phyloP scores from a whole-genome alignment of 164 flowering plant genomes.

The Aristolochia californica region DNA sequence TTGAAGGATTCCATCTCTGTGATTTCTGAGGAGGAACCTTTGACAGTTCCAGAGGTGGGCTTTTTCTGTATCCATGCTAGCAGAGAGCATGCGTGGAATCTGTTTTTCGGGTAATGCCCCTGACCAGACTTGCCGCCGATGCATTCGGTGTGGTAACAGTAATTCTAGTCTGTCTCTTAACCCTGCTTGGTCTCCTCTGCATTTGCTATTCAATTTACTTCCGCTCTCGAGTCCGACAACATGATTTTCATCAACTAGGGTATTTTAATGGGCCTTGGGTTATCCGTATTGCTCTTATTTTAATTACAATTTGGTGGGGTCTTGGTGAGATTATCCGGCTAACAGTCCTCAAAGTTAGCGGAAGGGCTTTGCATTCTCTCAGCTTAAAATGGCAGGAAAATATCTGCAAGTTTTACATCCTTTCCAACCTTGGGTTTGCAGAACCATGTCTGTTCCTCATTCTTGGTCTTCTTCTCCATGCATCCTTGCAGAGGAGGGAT shows the following conservation, averaged over 20 bases:
- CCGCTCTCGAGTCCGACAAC: constrained; percentile 44
- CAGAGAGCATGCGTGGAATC: constrained; percentile 98
- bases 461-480: constrained; percentile 66
- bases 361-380: constrained; percentile 36
- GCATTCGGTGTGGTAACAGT: constrained; percentile 97
- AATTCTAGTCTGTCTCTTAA: constrained; percentile 57
- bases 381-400: constrained; percentile 65
- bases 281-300: constrained; percentile 49
- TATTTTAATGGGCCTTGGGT: constrained; percentile 94
- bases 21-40: constrained; percentile 20
- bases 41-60: constrained; percentile 13
- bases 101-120: constrained; percentile 95
- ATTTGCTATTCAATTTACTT: constrained; percentile 61
- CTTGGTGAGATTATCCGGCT: constrained; percentile 68
- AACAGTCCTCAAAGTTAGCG: constrained; percentile 43
- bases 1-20: constrained; percentile 11
- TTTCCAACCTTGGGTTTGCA: constrained; percentile 88
- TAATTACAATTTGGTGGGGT: constrained; percentile 81
- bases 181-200: constrained; percentile 65
- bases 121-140: constrained; percentile 82
- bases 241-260: constrained; percentile 38
- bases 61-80: constrained; percentile 73
- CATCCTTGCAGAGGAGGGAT: constrained; percentile 59
- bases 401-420: constrained; percentile 73
- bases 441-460: constrained; percentile 90